phyloP scores from a whole-genome alignment of 2,329 filamentous ascomycete genomes.

The Venturia aucupariae region DNA sequence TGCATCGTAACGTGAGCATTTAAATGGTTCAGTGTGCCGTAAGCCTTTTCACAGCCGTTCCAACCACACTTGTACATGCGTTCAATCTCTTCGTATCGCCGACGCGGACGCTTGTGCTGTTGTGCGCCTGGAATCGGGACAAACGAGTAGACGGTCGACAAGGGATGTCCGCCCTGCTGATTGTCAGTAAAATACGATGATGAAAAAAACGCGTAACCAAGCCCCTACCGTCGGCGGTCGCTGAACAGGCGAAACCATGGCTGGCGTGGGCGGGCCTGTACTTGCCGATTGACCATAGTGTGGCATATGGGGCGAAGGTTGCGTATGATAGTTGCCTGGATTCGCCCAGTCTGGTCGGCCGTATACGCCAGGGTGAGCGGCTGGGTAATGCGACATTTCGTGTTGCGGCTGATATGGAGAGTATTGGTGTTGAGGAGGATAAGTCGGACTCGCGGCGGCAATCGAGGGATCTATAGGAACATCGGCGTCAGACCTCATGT shows the following conservation, averaged over 20 bases:
- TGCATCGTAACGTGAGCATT: constrained; percentile 99
- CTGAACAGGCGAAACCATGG: constrained; percentile 51
- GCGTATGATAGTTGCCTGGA: constrained; percentile 43
- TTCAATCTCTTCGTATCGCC: constrained; percentile 96
- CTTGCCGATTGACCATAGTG: constrained; percentile 44
- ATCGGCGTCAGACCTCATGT: constrained; percentile 89
- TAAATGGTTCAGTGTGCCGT: constrained; percentile 91
- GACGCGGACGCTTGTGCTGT: constrained; percentile 88
- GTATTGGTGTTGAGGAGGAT: constrained; percentile 72
- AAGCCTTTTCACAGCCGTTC: constrained; percentile 97
- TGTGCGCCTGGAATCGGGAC: constrained; percentile 94
- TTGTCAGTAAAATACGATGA: constrained; percentile 12
- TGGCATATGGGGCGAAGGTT: constrained; percentile 34
- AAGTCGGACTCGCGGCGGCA: constrained; percentile 84
- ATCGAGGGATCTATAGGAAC: constrained; percentile 99
- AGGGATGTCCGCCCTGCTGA: constrained; percentile 40
- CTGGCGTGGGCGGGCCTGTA: constrained; percentile 46
- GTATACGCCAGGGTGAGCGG: constrained; percentile 53
- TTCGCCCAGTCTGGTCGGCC: constrained; percentile 66
- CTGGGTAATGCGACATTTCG: constrained; percentile 74
- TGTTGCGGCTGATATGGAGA: constrained; percentile 78
- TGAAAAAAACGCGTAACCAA: constrained; percentile 1
- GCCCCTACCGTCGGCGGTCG: constrained; percentile 53
- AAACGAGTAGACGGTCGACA: constrained; percentile 88
- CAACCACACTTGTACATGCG: constrained; percentile 99